phyloP scores from a whole-genome alignment of 306 rosid species.

The Vachellia collinsii region DNA sequence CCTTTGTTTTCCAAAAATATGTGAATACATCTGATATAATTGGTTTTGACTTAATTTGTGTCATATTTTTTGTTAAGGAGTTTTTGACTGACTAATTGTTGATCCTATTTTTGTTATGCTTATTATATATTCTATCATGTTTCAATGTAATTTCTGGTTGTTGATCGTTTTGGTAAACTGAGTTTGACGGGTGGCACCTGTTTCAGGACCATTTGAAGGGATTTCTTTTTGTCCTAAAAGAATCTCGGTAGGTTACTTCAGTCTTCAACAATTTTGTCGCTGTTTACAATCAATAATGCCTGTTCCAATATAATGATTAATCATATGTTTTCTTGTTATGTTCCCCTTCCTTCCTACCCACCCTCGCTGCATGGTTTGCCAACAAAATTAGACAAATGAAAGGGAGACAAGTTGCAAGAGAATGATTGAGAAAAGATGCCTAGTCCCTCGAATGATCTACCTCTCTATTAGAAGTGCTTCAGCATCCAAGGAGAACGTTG shows the following conservation, averaged over 20 bases:
- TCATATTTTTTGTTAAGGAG: background rate
- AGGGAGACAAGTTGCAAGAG: constrained; percentile 67
- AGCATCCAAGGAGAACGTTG: constrained; percentile 69
- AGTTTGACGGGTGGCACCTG: constrained; percentile 13
- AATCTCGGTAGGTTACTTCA: constrained; percentile 55
- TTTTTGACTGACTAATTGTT: background rate
- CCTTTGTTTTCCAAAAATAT: background rate
- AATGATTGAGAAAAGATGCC: constrained; percentile 77
- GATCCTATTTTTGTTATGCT: constrained; percentile 10
- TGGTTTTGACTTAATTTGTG: constrained; percentile 6
- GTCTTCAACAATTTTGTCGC: constrained; percentile 29
- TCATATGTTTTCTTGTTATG: background rate
- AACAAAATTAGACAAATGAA: constrained; percentile 55
- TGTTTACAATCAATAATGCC: constrained; percentile 11
- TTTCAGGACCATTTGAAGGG: constrained; percentile 84
- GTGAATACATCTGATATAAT: constrained; percentile 10
- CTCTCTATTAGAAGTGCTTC: constrained; percentile 84
- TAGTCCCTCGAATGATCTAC: constrained; percentile 92
- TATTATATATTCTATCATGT: constrained; percentile 19
- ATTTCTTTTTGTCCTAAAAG: constrained; percentile 79
- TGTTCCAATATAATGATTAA: constrained; percentile 21
- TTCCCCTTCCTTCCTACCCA: background rate
- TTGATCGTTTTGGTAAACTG: constrained; percentile 23
- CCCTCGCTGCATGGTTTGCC: constrained; percentile 40
- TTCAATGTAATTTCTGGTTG: constrained; percentile 7